A percentile compares a stretch with the other conserved stretches of the same genome.
These are phyloP conservation scores for Botryotinia convoluta DNA, from an alignment of 2,329 filamentous ascomycete species.

Conservation along the genomic window DNA sequence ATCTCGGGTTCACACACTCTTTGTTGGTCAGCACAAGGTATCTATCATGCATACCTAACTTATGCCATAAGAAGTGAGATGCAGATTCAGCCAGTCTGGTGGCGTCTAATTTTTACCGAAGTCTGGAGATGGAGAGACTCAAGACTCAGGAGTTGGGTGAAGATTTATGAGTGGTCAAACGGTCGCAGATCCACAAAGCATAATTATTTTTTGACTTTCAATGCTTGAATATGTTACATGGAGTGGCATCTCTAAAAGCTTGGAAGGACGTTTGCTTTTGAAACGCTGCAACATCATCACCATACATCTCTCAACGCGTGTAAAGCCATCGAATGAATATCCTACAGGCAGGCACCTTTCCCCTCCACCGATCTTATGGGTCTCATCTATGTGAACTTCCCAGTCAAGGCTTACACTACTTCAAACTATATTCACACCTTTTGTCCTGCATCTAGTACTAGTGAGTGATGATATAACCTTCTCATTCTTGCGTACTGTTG, in stretches of 20 bases:
- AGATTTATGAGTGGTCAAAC: conserved; percentile 7
- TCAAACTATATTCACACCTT: neutral
- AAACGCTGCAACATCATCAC: conserved; percentile 7
- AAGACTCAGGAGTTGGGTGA: neutral
- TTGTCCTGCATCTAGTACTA: neutral
- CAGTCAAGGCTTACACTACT: neutral
- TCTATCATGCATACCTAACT: conserved; percentile 7
- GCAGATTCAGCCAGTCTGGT: conserved; percentile 16
- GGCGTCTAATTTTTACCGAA: conserved; percentile 3
- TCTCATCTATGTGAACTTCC: neutral
- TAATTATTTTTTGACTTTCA: neutral
- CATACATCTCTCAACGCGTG: conserved; percentile 10
- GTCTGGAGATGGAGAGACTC: conserved; percentile 1
- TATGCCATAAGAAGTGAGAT: conserved; percentile 9
- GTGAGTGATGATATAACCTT: conserved; percentile 8
- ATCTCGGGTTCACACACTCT: neutral
- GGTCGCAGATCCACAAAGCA: neutral
- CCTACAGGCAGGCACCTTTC: conserved; percentile 3
- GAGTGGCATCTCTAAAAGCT: neutral
- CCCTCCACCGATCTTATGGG: neutral
- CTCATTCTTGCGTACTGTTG: conserved; percentile 1
- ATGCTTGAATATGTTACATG: neutral
- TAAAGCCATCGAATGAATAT: conserved; percentile 9
- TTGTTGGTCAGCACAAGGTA: conserved; percentile 1
- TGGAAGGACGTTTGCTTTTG: conserved; percentile 13